Evolutionary conservation across 2,329 filamentous ascomycete genomes (phyloP).

Genomic region (Colletotrichum coccodes): DNA sequence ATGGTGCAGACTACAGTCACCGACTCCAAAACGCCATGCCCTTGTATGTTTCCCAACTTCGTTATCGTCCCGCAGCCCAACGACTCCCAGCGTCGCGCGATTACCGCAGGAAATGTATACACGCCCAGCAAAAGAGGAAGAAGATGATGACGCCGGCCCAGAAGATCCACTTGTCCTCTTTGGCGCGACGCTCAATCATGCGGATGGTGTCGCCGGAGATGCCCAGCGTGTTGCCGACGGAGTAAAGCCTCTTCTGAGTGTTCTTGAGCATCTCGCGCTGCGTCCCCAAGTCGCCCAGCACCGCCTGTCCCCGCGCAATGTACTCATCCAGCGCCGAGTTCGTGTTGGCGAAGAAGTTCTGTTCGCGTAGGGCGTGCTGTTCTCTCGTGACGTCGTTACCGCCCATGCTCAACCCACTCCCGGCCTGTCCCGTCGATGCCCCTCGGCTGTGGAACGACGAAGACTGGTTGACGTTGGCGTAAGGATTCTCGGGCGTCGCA

Average conservation of each 20-base stretch:
- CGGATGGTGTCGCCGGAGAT: constrained; percentile 96
- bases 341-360: constrained; percentile 85
- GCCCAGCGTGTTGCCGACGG: constrained; percentile 91
- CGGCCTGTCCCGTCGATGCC: constrained; percentile 47
- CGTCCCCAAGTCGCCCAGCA: constrained; percentile 86
- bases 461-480: constrained; percentile 66
- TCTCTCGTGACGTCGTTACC: constrained; percentile 77
- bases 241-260: constrained; percentile 91
- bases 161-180: constrained; percentile 99
- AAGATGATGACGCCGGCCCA: constrained; percentile 87
- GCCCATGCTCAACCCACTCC: constrained; percentile 56
- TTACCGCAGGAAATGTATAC: constrained; percentile 84
- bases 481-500: constrained; percentile 88
- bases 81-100: background rate
- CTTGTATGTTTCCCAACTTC: background rate
- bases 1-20: constrained; percentile 4
- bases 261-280: constrained; percentile 96
- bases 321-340: constrained; percentile 93
- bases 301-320: constrained; percentile 88
- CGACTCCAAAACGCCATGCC: constrained; percentile 27
- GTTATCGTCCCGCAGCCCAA: background rate
- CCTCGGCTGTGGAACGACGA: constrained; percentile 53
- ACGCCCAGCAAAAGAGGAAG: constrained; percentile 90
- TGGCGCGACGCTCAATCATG: constrained; percentile 92
- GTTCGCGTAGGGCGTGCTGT: constrained; percentile 86